phyloP scores from a whole-genome alignment of 2,329 filamentous ascomycete species.

The Teratosphaeria nubilosa region DNA sequence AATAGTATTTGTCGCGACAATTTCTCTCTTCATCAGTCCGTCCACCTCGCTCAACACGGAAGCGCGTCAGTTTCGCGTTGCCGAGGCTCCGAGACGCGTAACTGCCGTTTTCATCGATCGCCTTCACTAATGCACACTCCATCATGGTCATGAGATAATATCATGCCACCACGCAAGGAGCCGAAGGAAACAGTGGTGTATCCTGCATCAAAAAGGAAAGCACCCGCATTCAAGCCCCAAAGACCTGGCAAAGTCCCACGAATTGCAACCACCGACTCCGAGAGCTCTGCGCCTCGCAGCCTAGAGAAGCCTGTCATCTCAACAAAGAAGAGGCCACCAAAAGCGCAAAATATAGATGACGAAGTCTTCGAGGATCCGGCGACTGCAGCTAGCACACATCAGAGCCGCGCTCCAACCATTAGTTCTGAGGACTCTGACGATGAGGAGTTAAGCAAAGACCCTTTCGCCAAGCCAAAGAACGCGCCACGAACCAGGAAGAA shows the following conservation, averaged over 20 bases:
- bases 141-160: not conserved
- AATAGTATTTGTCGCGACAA: not conserved
- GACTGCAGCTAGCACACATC: not conserved
- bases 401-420: not conserved
- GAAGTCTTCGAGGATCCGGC: constrained; percentile 11
- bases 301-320: not conserved
- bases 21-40: not conserved
- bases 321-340: not conserved
- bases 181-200: constrained; percentile 25
- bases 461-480: constrained; percentile 8
- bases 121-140: no score
- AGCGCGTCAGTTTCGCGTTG: not conserved
- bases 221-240: constrained; percentile 24
- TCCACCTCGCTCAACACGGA: not conserved
- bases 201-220: constrained; percentile 22
- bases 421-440: constrained; percentile 3
- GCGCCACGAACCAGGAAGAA: not conserved
- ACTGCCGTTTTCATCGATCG: not conserved
- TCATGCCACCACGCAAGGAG: constrained; percentile 23
- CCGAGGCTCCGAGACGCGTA: not conserved
- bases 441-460: constrained; percentile 13
- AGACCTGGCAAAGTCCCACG: constrained; percentile 18
- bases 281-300: constrained; percentile 7
- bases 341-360: constrained; percentile 1
- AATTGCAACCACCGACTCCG: constrained; percentile 38